Percentiles rank a stretch among this genome's conserved stretches.
Evolutionary conservation across 805 yeast species (phyloP).

Genomic region (Suhomyces sp.): DNA sequence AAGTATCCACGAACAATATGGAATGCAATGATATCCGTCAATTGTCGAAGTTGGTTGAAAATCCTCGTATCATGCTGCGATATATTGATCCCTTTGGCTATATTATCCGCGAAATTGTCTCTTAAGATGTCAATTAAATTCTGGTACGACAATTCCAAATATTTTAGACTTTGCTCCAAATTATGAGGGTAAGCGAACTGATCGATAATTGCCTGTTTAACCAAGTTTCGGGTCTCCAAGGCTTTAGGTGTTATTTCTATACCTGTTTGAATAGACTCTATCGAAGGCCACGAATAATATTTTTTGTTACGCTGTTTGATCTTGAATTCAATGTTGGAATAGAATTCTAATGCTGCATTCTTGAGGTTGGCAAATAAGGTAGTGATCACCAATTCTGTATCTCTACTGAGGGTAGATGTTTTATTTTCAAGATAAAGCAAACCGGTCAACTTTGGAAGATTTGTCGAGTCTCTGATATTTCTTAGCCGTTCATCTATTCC

Average conservation of each 20-base stretch:
- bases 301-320: conserved; percentile 36
- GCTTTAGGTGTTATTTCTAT: conserved; percentile 36
- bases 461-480: conserved; percentile 26
- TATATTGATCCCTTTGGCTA: conserved; percentile 3
- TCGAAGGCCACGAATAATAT: conserved; percentile 36
- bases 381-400: conserved; percentile 30
- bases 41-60: conserved; percentile 36
- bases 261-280: conserved; percentile 22
- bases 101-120: conserved; percentile 12
- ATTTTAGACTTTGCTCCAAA: conserved; percentile 28
- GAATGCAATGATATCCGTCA: conserved; percentile 61
- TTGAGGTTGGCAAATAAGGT: conserved; percentile 32
- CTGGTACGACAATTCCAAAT: conserved; percentile 36
- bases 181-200: conserved; percentile 35
- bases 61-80: conserved; percentile 31
- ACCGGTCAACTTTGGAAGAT: conserved; percentile 31
- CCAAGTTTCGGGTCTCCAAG: conserved; percentile 37
- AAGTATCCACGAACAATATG: conserved; percentile 63
- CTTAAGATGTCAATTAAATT: conserved; percentile 25
- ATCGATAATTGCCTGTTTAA: conserved; percentile 35
- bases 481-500: conserved; percentile 16
- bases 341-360: conserved; percentile 31
- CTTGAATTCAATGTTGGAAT: conserved; percentile 28
- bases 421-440: conserved; percentile 23
- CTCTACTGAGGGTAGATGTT: conserved; percentile 19